Conservation (phyloP, 2,329 filamentous ascomycete genomes). For the Daldinia sp. region DNA sequence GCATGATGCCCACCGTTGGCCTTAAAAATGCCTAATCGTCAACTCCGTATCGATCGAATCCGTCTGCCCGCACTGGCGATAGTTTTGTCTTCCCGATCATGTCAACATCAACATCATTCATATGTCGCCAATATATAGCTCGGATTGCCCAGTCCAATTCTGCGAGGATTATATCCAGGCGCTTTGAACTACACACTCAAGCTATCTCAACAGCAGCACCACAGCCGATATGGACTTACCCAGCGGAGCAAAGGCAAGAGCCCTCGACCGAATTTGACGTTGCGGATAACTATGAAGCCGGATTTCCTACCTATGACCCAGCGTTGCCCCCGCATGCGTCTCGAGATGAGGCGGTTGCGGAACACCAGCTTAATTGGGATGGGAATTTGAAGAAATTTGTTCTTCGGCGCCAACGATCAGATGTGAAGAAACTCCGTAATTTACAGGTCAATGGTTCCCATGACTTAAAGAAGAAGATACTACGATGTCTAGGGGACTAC, state of each 20-base stretch:
- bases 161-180: conserved; percentile 6
- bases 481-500: conserved; percentile 31
- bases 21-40: conserved; percentile 17
- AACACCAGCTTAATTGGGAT: conserved; percentile 10
- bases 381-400: conserved; percentile 18
- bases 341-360: background rate
- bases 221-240: conserved; percentile 12
- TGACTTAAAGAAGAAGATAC: conserved; percentile 37
- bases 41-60: conserved; percentile 11
- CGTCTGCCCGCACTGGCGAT: conserved; percentile 5
- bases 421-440: background rate
- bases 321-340: background rate
- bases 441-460: background rate
- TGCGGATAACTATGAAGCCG: background rate
- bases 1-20: background rate
- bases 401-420: conserved; percentile 5
- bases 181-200: conserved; percentile 32
- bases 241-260: conserved; percentile 4
- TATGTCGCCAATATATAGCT: conserved; percentile 44
- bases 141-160: conserved; percentile 33
- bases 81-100: conserved; percentile 32
- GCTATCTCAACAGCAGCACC: conserved; percentile 4
- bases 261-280: background rate
- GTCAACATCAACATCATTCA: conserved; percentile 40
- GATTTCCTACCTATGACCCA: background rate